Base-by-base conservation (phyloP, 345 rosid species). In the Eucalyptus regnans region DNA sequence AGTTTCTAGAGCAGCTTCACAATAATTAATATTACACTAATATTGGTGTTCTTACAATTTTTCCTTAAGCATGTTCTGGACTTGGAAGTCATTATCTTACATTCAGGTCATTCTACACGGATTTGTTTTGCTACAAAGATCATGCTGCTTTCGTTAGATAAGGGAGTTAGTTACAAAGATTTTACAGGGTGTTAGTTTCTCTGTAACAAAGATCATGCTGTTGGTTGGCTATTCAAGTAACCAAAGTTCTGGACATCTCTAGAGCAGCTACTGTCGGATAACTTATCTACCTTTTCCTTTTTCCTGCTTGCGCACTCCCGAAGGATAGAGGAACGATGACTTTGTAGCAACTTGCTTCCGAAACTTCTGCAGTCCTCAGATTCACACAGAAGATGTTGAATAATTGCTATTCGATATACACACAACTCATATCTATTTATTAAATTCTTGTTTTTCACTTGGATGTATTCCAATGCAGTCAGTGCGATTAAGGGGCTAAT, bases 401-500 rank as follows among this genome's bases (percentile, higher is more conserved):
- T 86, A 51, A 25, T 86, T 86, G 48, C 64, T 23, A 49, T 79
- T 58, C 25, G 5, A 88, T 54, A 5, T 1, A 0, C 48, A 10
- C 81, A 17, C 48, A 11, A 64, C 44, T 43, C 46, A 11, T 1
- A 44, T 48, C 25, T 8, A 60, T 23, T 8, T 62, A 13, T 86
- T 18, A 41, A 9, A 3, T 33, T 17, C 15, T 76, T 6, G 11
- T 41, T 11, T 11, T 76, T 10, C 48, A 0, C 41, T 41, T 76
- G 48, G 48, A 13, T 56, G 43, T 37, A 12, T 62, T 16, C 31
- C 60, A 54, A 86, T 88, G 94, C 93, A 97, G 99, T 64, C 76
- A 10, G 52, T 89, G 92, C 86, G 12, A 80, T 97, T 90, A 85
- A 13, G 9, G 89, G 93, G 86, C 86, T 97, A 58, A 92, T 51